phyloP scores from a whole-genome alignment of 257 asterid species.

The Parsonsia alboflavescens region DNA sequence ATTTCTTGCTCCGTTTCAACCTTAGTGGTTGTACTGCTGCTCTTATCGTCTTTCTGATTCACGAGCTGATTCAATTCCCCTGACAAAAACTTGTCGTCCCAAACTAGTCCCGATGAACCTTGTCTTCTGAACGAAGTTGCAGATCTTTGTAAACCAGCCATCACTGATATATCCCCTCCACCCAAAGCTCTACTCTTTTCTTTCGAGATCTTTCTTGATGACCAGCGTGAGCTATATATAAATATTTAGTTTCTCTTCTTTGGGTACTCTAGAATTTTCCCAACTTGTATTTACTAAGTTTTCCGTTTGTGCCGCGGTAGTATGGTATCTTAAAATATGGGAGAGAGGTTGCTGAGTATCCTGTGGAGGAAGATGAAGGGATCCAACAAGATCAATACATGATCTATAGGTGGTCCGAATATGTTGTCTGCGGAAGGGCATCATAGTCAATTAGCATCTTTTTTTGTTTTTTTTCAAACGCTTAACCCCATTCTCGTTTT shows the following conservation, averaged over 20 bases:
- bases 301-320: not conserved
- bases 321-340: not conserved
- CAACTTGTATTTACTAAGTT: not conserved
- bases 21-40: constrained; percentile 19
- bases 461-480: too few species aligned
- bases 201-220: not conserved
- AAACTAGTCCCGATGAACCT: constrained; percentile 86
- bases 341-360: not conserved
- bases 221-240: too few species aligned
- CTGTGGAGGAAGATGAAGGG: not conserved
- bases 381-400: too few species aligned
- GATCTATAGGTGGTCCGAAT: not conserved
- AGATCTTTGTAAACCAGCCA: constrained; percentile 88
- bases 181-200: not conserved
- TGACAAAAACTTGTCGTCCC: constrained; percentile 68
- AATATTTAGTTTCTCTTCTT: not conserved
- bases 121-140: constrained; percentile 73
- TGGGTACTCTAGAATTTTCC: not conserved
- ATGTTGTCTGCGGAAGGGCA: not conserved
- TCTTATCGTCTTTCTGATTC: constrained; percentile 31
- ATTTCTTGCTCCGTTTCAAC: constrained; percentile 1
- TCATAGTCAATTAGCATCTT: not conserved
- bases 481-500: too few species aligned
- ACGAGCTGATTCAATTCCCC: constrained; percentile 44
- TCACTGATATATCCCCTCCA: constrained; percentile 3